Base-by-base conservation (phyloP, 2,329 filamentous ascomycete species). In the Podosphaera xanthii region DNA sequence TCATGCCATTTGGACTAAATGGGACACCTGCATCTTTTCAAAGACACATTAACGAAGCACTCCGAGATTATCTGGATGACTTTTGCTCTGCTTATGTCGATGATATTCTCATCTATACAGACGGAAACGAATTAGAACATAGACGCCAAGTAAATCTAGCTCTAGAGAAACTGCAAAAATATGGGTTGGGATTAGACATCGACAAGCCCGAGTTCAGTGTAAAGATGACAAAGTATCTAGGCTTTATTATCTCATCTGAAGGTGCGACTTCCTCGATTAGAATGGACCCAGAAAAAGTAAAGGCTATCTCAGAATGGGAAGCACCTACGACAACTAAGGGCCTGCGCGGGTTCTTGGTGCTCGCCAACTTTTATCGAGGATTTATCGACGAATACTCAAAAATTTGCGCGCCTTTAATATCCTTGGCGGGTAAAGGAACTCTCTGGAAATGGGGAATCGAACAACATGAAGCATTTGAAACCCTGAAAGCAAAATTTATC, bases 1-100 rank as follows among this genome's bases (percentile, higher is more conserved):
- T 61, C 1, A n/a, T 60, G 40, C 58, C 40, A 2, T 60, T 61
- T 48, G 57, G 59, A 4, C 14, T 61, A 6, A 53, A 33, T 31
- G 54, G 59, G 12, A 46, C 40, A 4, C 58, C 58, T 1, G 49
- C 58, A 4, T 56, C 58, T 2, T 61, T 54, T 42, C 58, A 61
- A 38, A 55, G 52, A 22, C 30, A 40, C 12, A 55, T 55, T 2
- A 55, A 55, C 4, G 40, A 57, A 14, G 22, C 55, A 5, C n/a
- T 46, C 3, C 12, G 30, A 14, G 22, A 57, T 2, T 57, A 48
- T 33, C 3, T 55, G 8, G 52, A 55, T 22, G 33, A 9, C n/a
- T 55, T 55, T 34, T 55, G 52, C n/a, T 36, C 52, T 6, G 52
- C 52, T 38, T 55, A 55, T 55, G 33, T 55, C 2, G 52, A 55